Base-by-base conservation (phyloP, 768 basidiomycete species). In the Lentinula lateritia region DNA sequence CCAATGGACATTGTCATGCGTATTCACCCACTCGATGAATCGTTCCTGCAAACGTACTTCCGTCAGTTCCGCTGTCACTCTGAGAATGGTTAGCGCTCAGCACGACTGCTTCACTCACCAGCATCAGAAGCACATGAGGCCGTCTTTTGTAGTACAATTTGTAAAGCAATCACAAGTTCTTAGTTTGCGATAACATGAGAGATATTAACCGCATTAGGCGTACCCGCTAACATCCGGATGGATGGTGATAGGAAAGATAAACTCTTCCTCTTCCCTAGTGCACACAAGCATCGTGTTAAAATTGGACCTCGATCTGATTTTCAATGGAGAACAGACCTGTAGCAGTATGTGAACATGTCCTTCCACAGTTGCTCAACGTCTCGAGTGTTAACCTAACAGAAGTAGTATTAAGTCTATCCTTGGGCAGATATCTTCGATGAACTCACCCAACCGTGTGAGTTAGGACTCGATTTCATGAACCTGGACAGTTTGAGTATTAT, bases 151-250 rank as follows among this genome's bases (percentile, higher is more conserved):
- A 54, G 9, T 28, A 3, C 28, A 28, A 4, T 59, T 54, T 7
- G 10, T n/a, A 54, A 12, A 28, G 28, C 28, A 28, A 4, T 28
- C 28, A 28, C 28, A 28, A 28, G 52, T 53, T 46, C 5, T n/a
- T 6, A 32, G 9, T 66, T 18, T 61, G 61, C 55, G 34, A 65
- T 48, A 53, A 50, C 34, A n/a, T 12, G 6, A 35, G 38, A 15
- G 42, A 32, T 58, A 56, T 32, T 42, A 9, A 36, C 16, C 8
- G 67, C 50, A 61, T 41, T 23, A 16, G 20, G 68, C 82, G 66
- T 71, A 82, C 81, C 88, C 88, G 67, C 85, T 85, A 23, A 89
- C 87, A 65, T 91, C 89, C 1, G 90, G 89, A 66, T 91, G 90
- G 43, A 92, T 88, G 2, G 89, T 90, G 61, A 91, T 81, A 0